Evolutionary conservation across 345 rosid genomes (phyloP), one percentile per base, ranked within the genome.

Genomic region (Citrus inodora): DNA sequence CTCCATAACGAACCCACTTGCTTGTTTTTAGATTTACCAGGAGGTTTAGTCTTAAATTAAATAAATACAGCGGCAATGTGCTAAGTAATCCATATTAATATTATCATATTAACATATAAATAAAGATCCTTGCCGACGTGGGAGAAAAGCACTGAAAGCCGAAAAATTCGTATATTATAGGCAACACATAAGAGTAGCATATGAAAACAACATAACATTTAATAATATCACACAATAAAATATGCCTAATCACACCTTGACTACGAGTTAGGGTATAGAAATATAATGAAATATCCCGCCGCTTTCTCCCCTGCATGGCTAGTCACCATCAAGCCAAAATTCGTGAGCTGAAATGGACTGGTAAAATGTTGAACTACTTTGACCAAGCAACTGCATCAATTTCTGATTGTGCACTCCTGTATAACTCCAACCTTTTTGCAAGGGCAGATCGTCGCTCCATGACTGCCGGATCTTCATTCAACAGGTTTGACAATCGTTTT

Each of bases 321-420:
- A 17, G 64, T 24, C 51, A 42, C 28, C 58, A n/a, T 11, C 78
- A 63, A 72, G 28, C 77, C 69, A 60, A 28, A 76, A 14, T 55
- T 27, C 68, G 27, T 17, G 51, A 68, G 35, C 59, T 30, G n/a
- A 71, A 17, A 25, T 11, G 17, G 67, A 21, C 7, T 3, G 11
- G 9, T 11, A 19, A 60, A 56, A 59, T 32, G 55, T 65, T 56
- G 72, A 11, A 67, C 82, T 85, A 96, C 93, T 96, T 94, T 21
- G 99, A 90, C 99, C 99, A 97, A 72, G 99, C 97, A 19, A 88
- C 99, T 2, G 92, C 82, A 17, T 97, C 99, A 1, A 97, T 92
- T 59, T 94, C 99, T 2, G 93, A 87, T 80, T 97, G 98, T 19
- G 99, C 99, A 28, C 90, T 89, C 82, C 94, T 86, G 90, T 97